Evolutionary conservation across 805 yeast species (phyloP), one percentile per base, ranked within the genome.

Genomic region (Saturnispora mendoncae): DNA sequence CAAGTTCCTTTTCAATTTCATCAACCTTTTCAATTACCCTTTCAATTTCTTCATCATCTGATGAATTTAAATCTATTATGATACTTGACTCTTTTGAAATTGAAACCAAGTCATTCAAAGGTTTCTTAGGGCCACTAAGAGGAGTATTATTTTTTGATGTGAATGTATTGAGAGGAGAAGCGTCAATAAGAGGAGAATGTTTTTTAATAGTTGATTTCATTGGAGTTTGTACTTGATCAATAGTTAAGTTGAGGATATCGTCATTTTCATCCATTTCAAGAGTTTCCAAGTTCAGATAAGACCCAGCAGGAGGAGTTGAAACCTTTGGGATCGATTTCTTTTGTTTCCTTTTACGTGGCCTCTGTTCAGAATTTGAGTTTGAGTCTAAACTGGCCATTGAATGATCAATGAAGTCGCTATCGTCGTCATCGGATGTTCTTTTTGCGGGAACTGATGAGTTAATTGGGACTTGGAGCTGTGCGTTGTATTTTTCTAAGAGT

Each of bases 401-500:
- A n/a, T n/a, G n/a, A n/a, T n/a, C n/a, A n/a, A n/a, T n/a, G n/a
- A n/a, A n/a, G n/a, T n/a, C n/a, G n/a, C 15, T 10, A 12, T 18
- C 35, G 12, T 32, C 17, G 18, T 41, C 19, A 6, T 38, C 40
- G 6, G 36, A 29, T 5, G 30, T 36, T 17, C 51, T 43, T 25
- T 47, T 47, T 7, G 33, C 20, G 15, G 50, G 50, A 30, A 44
- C 38, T 3, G 26, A 14, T 35, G 42, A 36, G 25, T 39, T 27
- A 15, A 8, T 19, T 27, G 25, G 15, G 7, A 41, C 38, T 27
- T 42, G 39, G 10, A 42, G 10, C 8, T 17, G 14, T 39, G 19
- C 36, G 10, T 25, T 32, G 25, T 46, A 55, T 10, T 61, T 55
- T 6, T 55, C 56, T 41, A 74, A 60, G 28, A 74, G 57, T 33